phyloP scores from a whole-genome alignment of 2,329 filamentous ascomycete genomes.

The Diplodia seriata region DNA sequence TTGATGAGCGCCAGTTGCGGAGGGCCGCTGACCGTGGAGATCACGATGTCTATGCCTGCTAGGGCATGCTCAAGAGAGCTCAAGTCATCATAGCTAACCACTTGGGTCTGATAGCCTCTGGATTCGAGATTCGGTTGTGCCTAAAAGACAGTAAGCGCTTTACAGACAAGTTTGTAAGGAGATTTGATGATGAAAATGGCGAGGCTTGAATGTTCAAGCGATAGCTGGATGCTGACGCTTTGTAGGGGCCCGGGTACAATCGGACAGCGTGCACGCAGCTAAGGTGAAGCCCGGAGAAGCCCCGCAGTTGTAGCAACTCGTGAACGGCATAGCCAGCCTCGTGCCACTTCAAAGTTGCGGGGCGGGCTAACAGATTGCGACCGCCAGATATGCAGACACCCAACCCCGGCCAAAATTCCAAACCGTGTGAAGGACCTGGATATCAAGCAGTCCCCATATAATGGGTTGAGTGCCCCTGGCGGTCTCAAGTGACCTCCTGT shows the following conservation, averaged over 20 bases:
- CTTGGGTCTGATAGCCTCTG: slow-evolving; percentile 69
- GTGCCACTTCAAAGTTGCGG: not conserved
- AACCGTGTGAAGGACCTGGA: not conserved
- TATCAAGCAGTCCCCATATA: not conserved
- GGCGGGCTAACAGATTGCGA: not conserved
- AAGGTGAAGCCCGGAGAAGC: not conserved
- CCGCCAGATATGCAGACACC: not conserved
- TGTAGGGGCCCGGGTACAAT: not conserved
- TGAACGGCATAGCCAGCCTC: not conserved
- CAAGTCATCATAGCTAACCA: slow-evolving; percentile 70
- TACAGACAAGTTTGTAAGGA: not conserved
- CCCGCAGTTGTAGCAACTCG: not conserved
- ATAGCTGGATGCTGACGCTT: slow-evolving; percentile 1
- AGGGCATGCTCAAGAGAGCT: slow-evolving; percentile 68
- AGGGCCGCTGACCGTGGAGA: slow-evolving; percentile 73
- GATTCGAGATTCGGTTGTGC: slow-evolving; percentile 61
- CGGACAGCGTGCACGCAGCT: not conserved
- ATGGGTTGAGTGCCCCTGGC: not conserved
- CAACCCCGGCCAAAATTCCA: not conserved
- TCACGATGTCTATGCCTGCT: slow-evolving; percentile 75
- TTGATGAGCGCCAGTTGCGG: slow-evolving; percentile 75
- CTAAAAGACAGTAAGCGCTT: slow-evolving; percentile 48
- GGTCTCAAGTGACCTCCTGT: not conserved
- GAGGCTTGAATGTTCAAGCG: not conserved
- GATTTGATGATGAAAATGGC: not conserved